A percentile compares a stretch with the other conserved stretches of the same genome.
Conservation (phyloP, 352 stramenopile genomes). For the Plasmopara muralis region DNA sequence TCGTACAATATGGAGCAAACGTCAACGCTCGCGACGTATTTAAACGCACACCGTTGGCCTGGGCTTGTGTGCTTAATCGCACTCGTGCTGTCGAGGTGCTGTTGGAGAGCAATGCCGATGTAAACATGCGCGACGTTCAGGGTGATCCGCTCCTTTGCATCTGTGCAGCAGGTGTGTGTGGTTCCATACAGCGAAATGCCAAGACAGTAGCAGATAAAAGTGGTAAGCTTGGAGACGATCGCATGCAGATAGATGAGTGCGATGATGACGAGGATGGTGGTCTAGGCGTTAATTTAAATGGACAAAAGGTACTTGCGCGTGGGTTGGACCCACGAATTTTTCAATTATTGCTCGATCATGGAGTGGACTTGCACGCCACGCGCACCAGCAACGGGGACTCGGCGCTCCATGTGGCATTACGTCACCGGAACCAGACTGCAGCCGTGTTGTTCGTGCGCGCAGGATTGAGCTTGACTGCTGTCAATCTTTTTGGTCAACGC, state of each 20-base stretch:
- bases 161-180: slow-evolving; percentile 43
- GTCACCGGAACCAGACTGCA: slow-evolving; percentile 57
- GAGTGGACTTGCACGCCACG: slow-evolving; percentile 49
- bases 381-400: slow-evolving; percentile 60
- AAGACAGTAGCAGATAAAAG: slow-evolving; percentile 18
- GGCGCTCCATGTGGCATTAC: slow-evolving; percentile 67
- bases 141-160: slow-evolving; percentile 64
- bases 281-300: slow-evolving; percentile 15
- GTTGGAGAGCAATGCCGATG: slow-evolving; percentile 45
- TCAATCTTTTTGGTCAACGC: slow-evolving; percentile 57
- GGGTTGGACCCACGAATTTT: slow-evolving; percentile 50
- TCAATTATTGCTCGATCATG: slow-evolving; percentile 37
- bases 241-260: slow-evolving; percentile 18
- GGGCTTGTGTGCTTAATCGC: slow-evolving; percentile 70
- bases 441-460: slow-evolving; percentile 63
- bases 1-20: slow-evolving; percentile 51
- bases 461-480: slow-evolving; percentile 53
- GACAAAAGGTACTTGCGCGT: slow-evolving; percentile 22
- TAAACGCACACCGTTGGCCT: slow-evolving; percentile 59
- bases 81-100: slow-evolving; percentile 50
- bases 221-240: slow-evolving; percentile 18
- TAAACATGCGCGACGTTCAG: slow-evolving; percentile 52
- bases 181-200: slow-evolving; percentile 19
- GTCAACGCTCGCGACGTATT: slow-evolving; percentile 61
- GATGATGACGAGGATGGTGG: slow-evolving; percentile 25